A percentile compares a stretch with the other conserved stretches of the same genome.
Conservation (phyloP, 164 flowering plant genomes). For the Malania oleifera region DNA sequence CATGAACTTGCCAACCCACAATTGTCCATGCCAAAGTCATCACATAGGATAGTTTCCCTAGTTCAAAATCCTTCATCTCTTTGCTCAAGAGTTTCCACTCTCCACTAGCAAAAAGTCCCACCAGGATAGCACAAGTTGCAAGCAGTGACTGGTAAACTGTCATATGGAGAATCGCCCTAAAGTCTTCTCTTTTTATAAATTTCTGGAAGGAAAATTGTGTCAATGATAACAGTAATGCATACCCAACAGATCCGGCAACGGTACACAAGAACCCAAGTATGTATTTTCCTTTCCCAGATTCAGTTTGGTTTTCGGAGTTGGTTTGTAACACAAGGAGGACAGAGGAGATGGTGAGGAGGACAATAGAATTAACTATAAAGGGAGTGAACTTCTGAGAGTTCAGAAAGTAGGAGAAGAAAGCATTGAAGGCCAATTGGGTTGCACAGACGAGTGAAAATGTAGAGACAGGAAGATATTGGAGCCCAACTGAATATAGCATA, state of each 20-base stretch:
- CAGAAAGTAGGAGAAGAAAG: slow-evolving; percentile 31
- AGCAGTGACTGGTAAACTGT: slow-evolving; percentile 24
- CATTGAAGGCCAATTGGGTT: slow-evolving; percentile 39
- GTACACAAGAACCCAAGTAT: slow-evolving; percentile 27
- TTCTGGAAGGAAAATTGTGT: slow-evolving; percentile 29
- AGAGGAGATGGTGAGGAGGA: slow-evolving; percentile 39
- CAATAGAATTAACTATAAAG: slow-evolving; percentile 30
- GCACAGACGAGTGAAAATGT: slow-evolving; percentile 36
- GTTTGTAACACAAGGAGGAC: slow-evolving; percentile 23
- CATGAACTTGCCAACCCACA: slow-evolving; percentile 31
- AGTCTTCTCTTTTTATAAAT: slow-evolving; percentile 25
- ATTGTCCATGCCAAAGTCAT: slow-evolving; percentile 25
- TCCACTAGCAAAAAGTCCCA: slow-evolving; percentile 36
- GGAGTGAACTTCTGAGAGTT: slow-evolving; percentile 37
- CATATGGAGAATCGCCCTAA: slow-evolving; percentile 24
- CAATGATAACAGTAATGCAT: slow-evolving; percentile 28
- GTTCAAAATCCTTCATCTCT: slow-evolving; percentile 34
- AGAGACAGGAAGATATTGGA: slow-evolving; percentile 32
- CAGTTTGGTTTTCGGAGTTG: slow-evolving; percentile 7
- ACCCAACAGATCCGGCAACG: slow-evolving; percentile 29
- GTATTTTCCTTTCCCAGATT: slow-evolving; percentile 12
- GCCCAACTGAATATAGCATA: slow-evolving; percentile 27
- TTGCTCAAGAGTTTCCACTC: slow-evolving; percentile 29
- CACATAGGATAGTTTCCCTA: slow-evolving; percentile 30
- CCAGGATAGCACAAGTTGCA: slow-evolving; percentile 12